Base-by-base conservation (phyloP, 768 basidiomycete genomes). In the Leucosporidium creatinivorum region DNA sequence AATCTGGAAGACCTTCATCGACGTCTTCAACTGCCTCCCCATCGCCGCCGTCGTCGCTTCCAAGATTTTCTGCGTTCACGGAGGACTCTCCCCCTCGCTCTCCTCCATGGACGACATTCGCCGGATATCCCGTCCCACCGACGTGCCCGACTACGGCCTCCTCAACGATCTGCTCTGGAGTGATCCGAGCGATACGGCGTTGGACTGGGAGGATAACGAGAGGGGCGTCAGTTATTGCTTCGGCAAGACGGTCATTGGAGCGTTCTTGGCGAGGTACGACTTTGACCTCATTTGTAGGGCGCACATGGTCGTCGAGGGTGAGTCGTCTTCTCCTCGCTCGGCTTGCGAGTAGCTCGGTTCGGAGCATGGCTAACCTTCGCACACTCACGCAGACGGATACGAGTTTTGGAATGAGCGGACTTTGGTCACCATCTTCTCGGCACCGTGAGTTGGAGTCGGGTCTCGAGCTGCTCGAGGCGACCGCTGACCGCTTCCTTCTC, bases 401-500 rank as follows among this genome's bases (percentile, higher is more conserved):
- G 96, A 99, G 81, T 99, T 99, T 77, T 99, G 96, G 91, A 97
- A 98, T 75, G 96, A 99, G 76, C 85, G 96, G 73, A 97, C 96
- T 58, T 80, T 99, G 73, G 96, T 99, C 62, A 99, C 96, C 1
- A 93, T 99, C 63, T 99, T 99, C 80, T 94, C 92, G 74, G 96
- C 96, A 58, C 96, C 96, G 26, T 44, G 91, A 79, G 91, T 93
- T 49, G 26, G 59, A n/a, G 21, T 28, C 2, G 39, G 39, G 15
- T 44, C 33, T 36, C 33, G 33, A 17, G 15, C 39, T 10, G 2
- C 15, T 44, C 10, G 39, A 44, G 13, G 39, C 39, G 39, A 44
- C 39, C 39, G 39, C 39, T 44, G 39, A 44, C 39, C 39, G 8
- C 15, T 17, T 13, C 39, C 15, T 44, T 13, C 13, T 44, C 39